phyloP scores from a whole-genome alignment of 1,284 basidiomycete species.

The Porogramme epimiltina region DNA sequence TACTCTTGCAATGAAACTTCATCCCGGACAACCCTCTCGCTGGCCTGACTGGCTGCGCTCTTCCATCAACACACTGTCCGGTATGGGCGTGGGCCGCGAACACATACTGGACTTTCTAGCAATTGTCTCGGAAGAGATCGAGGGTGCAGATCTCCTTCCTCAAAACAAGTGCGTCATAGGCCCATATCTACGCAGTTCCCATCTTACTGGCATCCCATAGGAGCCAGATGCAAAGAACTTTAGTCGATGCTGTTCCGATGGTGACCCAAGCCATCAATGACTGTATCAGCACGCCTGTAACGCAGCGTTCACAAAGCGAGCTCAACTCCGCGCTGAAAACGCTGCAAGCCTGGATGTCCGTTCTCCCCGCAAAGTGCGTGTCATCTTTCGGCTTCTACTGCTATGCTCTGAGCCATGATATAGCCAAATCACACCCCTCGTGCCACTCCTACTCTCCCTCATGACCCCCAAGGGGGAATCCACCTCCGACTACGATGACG shows the following conservation, averaged over 20 bases:
- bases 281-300: constrained; percentile 42
- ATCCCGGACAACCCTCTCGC: constrained; percentile 50
- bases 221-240: constrained; percentile 60
- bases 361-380: constrained; percentile 67
- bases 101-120: constrained; percentile 76
- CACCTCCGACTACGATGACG: constrained; percentile 43
- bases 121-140: constrained; percentile 84
- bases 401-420: background rate
- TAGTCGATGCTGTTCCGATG: constrained; percentile 65
- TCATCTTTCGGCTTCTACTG: constrained; percentile 6
- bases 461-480: constrained; percentile 48
- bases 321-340: constrained; percentile 75
- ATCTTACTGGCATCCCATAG: constrained; percentile 35
- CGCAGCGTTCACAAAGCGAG: constrained; percentile 42
- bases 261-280: constrained; percentile 68
- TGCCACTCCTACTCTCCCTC: constrained; percentile 63
- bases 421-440: constrained; percentile 64
- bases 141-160: constrained; percentile 74
- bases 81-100: constrained; percentile 54
- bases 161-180: constrained; percentile 61
- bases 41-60: constrained; percentile 78
- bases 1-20: constrained; percentile 76
- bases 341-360: constrained; percentile 79
- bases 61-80: constrained; percentile 59
- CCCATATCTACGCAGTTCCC: background rate